Base-by-base conservation (phyloP, 495 filamentous ascomycete genomes). In the Penicillium riverlandense region DNA sequence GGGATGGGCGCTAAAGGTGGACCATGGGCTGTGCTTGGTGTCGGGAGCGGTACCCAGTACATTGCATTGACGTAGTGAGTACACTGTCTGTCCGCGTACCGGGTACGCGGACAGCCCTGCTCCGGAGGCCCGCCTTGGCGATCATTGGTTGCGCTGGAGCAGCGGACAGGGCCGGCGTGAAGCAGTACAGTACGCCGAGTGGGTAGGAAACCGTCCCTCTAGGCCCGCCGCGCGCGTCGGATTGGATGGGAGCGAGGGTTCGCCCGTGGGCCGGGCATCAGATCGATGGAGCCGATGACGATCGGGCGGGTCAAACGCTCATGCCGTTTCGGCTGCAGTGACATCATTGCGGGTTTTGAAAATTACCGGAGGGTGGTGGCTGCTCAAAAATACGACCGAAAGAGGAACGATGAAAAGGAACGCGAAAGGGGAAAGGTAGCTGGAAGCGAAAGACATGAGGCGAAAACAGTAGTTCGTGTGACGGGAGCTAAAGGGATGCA, bases 201-300 rank as follows among this genome's bases (percentile, higher is more conserved):
- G 63, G 63, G 52, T 40, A 48, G 57, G 47, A 57, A 48, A 37
- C 22, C 2, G 4, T 22, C 22, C 22, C 22, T 22, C 22, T 22
- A 39, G 31, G 40, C 15, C 33, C 48, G 55, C 50, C 43, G 35
- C 45, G 47, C 37, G 31, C 22, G 11, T 37, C 9, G 44, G n/a
- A 68, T 66, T 68, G 65, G 62, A 9, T 28, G 39, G 30, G 37
- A 48, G 29, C 14, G 40, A 22, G 22, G 3, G 51, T 55, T 54
- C 53, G 47, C 52, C 61, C 62, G 54, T 58, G 57, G 59, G 54
- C 39, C 50, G 50, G 57, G 1, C 50, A 52, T 56, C 39, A 61
- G 62, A 69, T 64, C 57, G 58, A 56, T 62, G 58, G 62, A 60
- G 63, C 55, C 57, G 54, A 66, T 69, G 62, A 67, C 61, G 63